phyloP scores from a whole-genome alignment of 2,329 filamentous ascomycete genomes.

The Diplodia intermedia region DNA sequence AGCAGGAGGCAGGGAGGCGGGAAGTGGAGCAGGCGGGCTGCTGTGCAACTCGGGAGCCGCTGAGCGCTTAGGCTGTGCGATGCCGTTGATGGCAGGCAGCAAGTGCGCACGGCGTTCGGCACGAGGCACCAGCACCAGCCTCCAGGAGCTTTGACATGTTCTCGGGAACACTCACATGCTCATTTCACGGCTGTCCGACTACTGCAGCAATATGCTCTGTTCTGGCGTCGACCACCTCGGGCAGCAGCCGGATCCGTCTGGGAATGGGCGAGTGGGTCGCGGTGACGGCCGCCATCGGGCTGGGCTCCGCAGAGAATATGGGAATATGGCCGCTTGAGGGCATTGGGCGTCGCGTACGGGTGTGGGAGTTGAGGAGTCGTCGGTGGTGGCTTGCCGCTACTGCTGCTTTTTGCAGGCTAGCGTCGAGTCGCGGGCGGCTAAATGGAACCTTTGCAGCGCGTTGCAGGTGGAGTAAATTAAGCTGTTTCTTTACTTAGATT shows the following conservation, averaged over 20 bases:
- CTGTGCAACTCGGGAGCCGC: conserved; percentile 7
- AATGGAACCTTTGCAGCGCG: not conserved
- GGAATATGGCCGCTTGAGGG: not conserved
- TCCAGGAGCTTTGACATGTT: not conserved
- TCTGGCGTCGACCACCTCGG: not conserved
- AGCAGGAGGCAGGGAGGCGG: not conserved
- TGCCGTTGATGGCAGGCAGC: not conserved
- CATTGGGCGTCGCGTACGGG: not conserved
- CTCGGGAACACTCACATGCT: not conserved
- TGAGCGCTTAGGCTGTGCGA: conserved; percentile 28
- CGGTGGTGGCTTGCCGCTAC: conserved; percentile 20
- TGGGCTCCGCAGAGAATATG: not conserved
- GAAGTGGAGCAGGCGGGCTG: not conserved
- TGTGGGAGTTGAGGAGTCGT: conserved; percentile 4
- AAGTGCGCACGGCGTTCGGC: conserved; percentile 10
- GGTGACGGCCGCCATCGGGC: not conserved
- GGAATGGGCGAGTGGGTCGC: too few species aligned
- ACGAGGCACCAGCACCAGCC: conserved; percentile 8
- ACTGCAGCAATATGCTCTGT: not conserved
- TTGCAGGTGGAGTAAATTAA: conserved; percentile 10
- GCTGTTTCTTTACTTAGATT: conserved; percentile 17
- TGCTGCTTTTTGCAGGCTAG: conserved; percentile 7
- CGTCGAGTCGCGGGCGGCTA: not conserved
- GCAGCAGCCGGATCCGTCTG: not conserved
- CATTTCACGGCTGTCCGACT: conserved; percentile 15